Base-by-base conservation (phyloP, 192 early-diverging fungal genomes). In the Entomortierella chlamydospora region DNA sequence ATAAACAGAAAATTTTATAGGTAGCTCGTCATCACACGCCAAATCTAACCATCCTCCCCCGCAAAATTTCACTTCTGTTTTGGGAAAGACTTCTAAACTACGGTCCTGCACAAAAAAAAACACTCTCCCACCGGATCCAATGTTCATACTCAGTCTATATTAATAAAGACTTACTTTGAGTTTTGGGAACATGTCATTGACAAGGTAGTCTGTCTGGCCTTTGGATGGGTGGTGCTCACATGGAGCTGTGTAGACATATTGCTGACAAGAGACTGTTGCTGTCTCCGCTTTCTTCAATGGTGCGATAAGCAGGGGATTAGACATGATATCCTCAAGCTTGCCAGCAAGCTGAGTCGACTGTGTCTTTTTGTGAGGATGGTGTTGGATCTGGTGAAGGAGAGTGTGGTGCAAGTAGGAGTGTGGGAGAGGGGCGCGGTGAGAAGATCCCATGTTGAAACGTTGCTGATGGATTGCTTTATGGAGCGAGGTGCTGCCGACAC, bases 111-210 rank as follows among this genome's bases (percentile, higher is more conserved):
- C 9, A 13, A 13, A 10, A 54, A 3, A n/a, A n/a, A n/a, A n/a
- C n/a, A n/a, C n/a, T n/a, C n/a, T n/a, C n/a, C n/a, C n/a, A n/a
- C n/a, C n/a, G n/a, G n/a, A n/a, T n/a, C n/a, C n/a, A n/a, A n/a
- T n/a, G n/a, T n/a, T n/a, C n/a, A n/a, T n/a, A n/a, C n/a, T n/a
- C n/a, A n/a, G n/a, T n/a, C n/a, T n/a, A n/a, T n/a, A 47, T 57
- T 47, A n/a, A 49, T 54, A 28, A 60, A 62, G 25, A 79, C 68
- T 79, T 79, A 79, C 76, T 60, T 56, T 70, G 41, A 70, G 68
- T 49, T 79, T 79, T 26, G 76, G 76, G 68, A 79, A 79, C 76
- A 79, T 79, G 68, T 79, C 76, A 49, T 79, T 79, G 62, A 79
- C 68, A 12, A 79, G 76, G 43, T 79, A 79, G 57, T 79, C 76